Base-by-base conservation (phyloP, 148 eudicot genomes). In the Beta vulgaris region DNA sequence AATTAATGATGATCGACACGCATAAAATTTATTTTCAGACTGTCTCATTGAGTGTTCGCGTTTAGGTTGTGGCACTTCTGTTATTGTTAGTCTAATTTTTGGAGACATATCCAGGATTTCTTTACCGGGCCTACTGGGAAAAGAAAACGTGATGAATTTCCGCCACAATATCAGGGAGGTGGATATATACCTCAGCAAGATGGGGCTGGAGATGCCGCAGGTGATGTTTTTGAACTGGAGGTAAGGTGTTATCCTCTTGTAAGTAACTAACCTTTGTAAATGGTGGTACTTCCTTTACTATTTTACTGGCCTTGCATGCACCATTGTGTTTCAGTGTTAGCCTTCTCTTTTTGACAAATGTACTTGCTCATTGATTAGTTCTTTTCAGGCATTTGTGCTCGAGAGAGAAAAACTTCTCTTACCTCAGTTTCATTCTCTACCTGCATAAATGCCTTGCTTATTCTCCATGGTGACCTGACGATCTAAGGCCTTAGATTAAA, bases 181-280 rank as follows among this genome's bases (percentile, higher is more conserved):
- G 91, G 98, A 63, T 91, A 84, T 82, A 91, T 93, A 74, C 94
- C 97, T 15, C 98, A 93, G 79, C 91, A 84, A 82, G 98, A 93
- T 85, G 98, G 98, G 74, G 86, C 97, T 84, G 91, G 84, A 65
- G 98, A 89, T 84, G 73, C 34, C 14, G 21, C 60, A 39, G 64
- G 80, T 16, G 84, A 82, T 78, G 66, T 80, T 43, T 82, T 87
- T 77, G 89, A 93, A 86, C 79, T 93, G 72, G 86, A 83, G 73
- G 77, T 86, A 80, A 48, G 34, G 43, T 73, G 68, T 58, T 18
- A 21, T 39, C 36, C 19, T 59, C 53, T 21, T 40, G 62, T 63
- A n/a, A n/a, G n/a, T n/a, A n/a, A n/a, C n/a, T n/a, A n/a, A n/a
- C n/a, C n/a, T n/a, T n/a, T 25, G 40, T 51, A 37, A 23, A 3